phyloP scores from a whole-genome alignment of 83 land plant species.

The Diphasiastrum complanatum region DNA sequence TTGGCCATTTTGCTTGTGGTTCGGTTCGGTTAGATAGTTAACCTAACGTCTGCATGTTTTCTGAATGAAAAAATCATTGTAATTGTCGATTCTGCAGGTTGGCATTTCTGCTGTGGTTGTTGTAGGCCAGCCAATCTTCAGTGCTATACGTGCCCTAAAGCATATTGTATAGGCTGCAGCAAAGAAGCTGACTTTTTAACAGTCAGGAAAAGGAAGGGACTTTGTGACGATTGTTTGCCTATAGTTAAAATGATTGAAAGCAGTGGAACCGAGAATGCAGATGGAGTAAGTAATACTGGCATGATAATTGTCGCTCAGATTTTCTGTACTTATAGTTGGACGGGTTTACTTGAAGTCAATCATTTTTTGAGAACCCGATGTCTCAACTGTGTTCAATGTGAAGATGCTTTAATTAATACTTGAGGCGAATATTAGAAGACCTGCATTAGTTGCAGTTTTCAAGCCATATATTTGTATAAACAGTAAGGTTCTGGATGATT shows the following conservation, averaged over 20 bases:
- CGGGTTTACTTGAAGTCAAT: no score
- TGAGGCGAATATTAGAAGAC: no score
- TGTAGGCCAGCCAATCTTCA: conserved; percentile 30
- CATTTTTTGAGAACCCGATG: no score
- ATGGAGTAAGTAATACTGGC: conserved; percentile 25
- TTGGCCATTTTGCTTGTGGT: not conserved
- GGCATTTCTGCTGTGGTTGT: conserved; percentile 39
- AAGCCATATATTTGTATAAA: no score
- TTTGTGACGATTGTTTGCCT: conserved; percentile 36
- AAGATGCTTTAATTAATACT: no score
- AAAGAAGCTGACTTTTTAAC: conserved; percentile 18
- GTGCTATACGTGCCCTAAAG: conserved; percentile 37
- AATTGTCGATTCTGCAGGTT: conserved; percentile 22
- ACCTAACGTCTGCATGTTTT: not conserved
- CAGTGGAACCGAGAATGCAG: conserved; percentile 34
- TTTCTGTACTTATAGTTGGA: no score
- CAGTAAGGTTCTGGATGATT: no score
- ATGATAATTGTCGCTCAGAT: not conserved
- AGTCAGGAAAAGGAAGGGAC: conserved; percentile 29
- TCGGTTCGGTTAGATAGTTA: not conserved
- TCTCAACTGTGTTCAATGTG: no score
- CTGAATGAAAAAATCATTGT: not conserved
- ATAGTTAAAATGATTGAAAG: conserved; percentile 36
- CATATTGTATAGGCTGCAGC: conserved; percentile 27
- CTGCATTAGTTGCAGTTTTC: no score